Evolutionary conservation across 2,329 filamentous ascomycete genomes (phyloP), one percentile per base, ranked within the genome.

Genomic region (Verticillium alfalfae): DNA sequence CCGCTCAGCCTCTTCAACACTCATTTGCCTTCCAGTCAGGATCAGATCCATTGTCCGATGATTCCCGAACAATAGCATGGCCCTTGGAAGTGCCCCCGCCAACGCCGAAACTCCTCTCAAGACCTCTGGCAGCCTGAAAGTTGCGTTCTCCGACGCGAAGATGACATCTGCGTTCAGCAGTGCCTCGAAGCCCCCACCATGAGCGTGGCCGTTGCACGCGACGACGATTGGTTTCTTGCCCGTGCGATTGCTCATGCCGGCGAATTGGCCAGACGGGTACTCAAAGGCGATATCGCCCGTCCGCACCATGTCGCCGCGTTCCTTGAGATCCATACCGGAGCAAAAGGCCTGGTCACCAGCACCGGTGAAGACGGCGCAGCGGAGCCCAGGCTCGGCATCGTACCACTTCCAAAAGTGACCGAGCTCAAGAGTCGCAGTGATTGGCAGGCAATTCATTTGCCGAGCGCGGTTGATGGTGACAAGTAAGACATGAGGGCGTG

Each of bases 121-220:
- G 8, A 84, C 82, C 69, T 88, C 85, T 0, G 85, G 84, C 0
- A 88, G 73, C 3, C 79, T 76, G 64, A 88, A 86, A 4, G 75
- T 78, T 0, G 84, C 84, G 34, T 73, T 76, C 0, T 76, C 71
- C 0, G 81, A 78, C 4, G 84, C 83, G 36, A 88, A 73, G n/a
- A 86, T 79, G 54, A 88, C 76, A 70, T 88, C 86, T 65, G 77
- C 78, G 68, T 86, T 75, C 18, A 75, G 63, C 2, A 71, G 65
- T 7, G 73, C 70, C 59, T 73, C 71, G 62, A 72, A 70, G 0
- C 71, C 71, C 34, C 71, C 71, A n/a, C 68, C 71, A 37, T 72
- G 70, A 5, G 71, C 71, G 34, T 71, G 71, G 0, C 71, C 71
- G 10, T 73, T 72, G 57, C 69, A 70, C 1, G 71, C 71, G 15